These are phyloP conservation scores for Lizonia empirigonia DNA, from an alignment of 2,329 filamentous ascomycete genomes.

Conservation along the genomic window DNA sequence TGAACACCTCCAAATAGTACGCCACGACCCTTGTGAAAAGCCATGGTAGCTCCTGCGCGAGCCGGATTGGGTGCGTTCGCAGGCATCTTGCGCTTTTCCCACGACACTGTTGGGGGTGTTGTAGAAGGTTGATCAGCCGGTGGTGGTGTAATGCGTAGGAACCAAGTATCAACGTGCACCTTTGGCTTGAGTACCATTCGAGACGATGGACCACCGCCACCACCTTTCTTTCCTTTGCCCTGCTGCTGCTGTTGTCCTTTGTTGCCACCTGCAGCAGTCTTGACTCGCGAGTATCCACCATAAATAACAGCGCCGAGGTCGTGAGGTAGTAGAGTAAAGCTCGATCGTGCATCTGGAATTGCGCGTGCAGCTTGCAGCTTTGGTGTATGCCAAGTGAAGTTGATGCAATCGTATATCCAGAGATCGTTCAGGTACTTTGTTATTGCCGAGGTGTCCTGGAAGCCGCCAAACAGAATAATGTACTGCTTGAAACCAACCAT, in stretches of 20 bases:
- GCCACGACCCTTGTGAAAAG: constrained; percentile 88
- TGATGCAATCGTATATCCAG: constrained; percentile 93
- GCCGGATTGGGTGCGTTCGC: constrained; percentile 84
- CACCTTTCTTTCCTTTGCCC: constrained; percentile 50
- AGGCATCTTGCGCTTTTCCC: constrained; percentile 92
- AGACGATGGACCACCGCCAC: constrained; percentile 63
- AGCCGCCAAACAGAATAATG: constrained; percentile 92
- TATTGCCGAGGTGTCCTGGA: constrained; percentile 94
- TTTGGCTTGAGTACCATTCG: constrained; percentile 81
- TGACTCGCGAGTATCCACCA: constrained; percentile 92
- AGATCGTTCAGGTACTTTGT: constrained; percentile 93
- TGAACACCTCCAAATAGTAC: constrained; percentile 95
- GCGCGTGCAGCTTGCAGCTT: constrained; percentile 76
- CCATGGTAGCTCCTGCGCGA: constrained; percentile 90
- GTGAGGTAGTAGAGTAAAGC: constrained; percentile 89
- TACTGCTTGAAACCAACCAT: constrained; percentile 99
- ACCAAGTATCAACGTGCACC: constrained; percentile 95
- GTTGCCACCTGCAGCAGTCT: constrained; percentile 65
- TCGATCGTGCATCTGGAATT: constrained; percentile 88
- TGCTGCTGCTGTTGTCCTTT: constrained; percentile 60
- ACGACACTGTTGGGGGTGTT: constrained; percentile 74
- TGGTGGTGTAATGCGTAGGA: constrained; percentile 79
- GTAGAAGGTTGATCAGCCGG: constrained; percentile 68
- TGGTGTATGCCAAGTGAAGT: constrained; percentile 83
- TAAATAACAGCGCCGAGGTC: constrained; percentile 89